phyloP scores from a whole-genome alignment of 805 yeast genomes.

The Wickerhamomyces xylosicus region DNA sequence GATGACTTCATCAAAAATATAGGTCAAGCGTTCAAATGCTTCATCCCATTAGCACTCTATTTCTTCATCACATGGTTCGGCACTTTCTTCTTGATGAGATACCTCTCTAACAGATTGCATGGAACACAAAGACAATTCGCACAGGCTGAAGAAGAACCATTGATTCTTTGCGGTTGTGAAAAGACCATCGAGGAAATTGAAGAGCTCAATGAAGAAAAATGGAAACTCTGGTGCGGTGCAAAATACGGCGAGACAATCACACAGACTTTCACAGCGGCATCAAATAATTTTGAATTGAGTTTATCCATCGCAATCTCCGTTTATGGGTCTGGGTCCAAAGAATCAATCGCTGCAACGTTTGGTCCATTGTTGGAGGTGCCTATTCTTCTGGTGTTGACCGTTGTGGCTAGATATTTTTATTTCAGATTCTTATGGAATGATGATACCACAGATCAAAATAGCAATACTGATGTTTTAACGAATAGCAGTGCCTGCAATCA shows the following conservation, averaged over 20 bases:
- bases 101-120: slow-evolving; percentile 13
- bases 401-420: slow-evolving; percentile 25
- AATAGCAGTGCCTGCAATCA: no score
- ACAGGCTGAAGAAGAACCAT: neutral
- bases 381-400: slow-evolving; percentile 28
- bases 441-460: no score
- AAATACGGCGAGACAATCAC: slow-evolving; percentile 32
- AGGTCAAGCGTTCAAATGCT: slow-evolving; percentile 37
- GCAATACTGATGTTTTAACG: no score
- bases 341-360: slow-evolving; percentile 49
- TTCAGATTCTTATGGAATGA: neutral
- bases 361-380: slow-evolving; percentile 56
- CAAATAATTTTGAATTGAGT: slow-evolving; percentile 48
- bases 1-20: slow-evolving; percentile 35
- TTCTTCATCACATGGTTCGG: slow-evolving; percentile 39
- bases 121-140: slow-evolving; percentile 1
- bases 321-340: slow-evolving; percentile 40
- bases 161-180: slow-evolving; percentile 30
- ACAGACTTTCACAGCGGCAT: slow-evolving; percentile 47
- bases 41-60: slow-evolving; percentile 38
- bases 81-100: slow-evolving; percentile 27
- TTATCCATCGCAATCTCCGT: slow-evolving; percentile 42
- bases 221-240: slow-evolving; percentile 28
- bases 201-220: neutral
- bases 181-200: slow-evolving; percentile 7